Conservation (phyloP, 2,329 filamentous ascomycete genomes). For the Xylaria polymorpha region DNA sequence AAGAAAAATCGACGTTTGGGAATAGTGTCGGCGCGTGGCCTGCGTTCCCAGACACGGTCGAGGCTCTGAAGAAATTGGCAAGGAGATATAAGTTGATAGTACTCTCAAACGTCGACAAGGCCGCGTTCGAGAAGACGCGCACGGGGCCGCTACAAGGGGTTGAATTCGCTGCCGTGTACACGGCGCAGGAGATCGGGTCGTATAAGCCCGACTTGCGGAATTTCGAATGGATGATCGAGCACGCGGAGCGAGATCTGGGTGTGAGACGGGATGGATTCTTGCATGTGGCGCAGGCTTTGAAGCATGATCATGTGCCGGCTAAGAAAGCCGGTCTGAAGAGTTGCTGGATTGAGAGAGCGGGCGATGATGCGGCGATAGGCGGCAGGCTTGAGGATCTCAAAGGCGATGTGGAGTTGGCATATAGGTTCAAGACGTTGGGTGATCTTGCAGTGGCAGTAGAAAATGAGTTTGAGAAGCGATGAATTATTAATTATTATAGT, state of each 20-base stretch:
- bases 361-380: slow-evolving; percentile 53
- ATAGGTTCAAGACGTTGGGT: slow-evolving; percentile 68
- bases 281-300: slow-evolving; percentile 72
- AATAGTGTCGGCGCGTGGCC: slow-evolving; percentile 64
- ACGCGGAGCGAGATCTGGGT: slow-evolving; percentile 65
- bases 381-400: slow-evolving; percentile 50
- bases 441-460: slow-evolving; percentile 70
- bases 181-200: slow-evolving; percentile 75
- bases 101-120: slow-evolving; percentile 68
- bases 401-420: slow-evolving; percentile 57
- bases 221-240: slow-evolving; percentile 72
- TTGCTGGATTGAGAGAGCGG: slow-evolving; percentile 67
- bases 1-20: slow-evolving; percentile 61
- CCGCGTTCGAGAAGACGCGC: slow-evolving; percentile 60
- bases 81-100: slow-evolving; percentile 69
- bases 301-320: slow-evolving; percentile 76
- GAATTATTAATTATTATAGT: neutral
- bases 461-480: slow-evolving; percentile 21
- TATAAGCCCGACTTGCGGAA: slow-evolving; percentile 77
- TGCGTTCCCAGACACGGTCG: slow-evolving; percentile 68
- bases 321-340: slow-evolving; percentile 66
- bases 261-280: slow-evolving; percentile 64
- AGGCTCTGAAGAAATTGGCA: slow-evolving; percentile 61
- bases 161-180: slow-evolving; percentile 71
- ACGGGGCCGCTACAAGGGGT: slow-evolving; percentile 61